Conservation (phyloP, 345 rosid genomes). For the Rhizophora mangle region DNA sequence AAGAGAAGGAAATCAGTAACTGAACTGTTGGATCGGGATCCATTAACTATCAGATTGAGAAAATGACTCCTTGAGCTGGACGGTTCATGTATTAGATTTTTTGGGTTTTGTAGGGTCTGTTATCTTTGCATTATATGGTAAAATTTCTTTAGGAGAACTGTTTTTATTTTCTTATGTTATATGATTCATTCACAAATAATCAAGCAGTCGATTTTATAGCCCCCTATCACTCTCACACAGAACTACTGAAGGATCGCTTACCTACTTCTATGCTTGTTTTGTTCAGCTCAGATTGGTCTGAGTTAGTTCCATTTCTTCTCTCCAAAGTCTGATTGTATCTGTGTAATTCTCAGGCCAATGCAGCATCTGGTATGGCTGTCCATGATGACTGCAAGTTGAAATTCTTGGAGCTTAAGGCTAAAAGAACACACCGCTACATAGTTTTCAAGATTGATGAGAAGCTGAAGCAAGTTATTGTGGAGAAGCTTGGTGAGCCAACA, state of each 20-base stretch:
- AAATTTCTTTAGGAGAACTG: too few relatives aligned
- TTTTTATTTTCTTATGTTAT: too few relatives aligned
- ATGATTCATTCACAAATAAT: too few relatives aligned
- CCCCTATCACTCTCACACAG: too few relatives aligned
- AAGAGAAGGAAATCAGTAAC: too few relatives aligned
- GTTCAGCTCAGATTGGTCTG: not conserved
- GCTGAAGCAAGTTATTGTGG: slow-evolving; percentile 20
- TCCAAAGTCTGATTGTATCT: not conserved
- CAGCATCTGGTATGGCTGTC: slow-evolving; percentile 20
- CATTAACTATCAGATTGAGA: too few relatives aligned
- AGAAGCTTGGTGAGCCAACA: slow-evolving; percentile 19
- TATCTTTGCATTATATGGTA: too few relatives aligned
- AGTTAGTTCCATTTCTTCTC: not conserved
- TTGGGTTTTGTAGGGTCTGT: too few relatives aligned
- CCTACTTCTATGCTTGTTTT: not conserved
- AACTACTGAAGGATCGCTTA: not conserved
- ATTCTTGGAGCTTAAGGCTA: slow-evolving; percentile 22
- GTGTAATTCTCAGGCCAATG: slow-evolving; percentile 13
- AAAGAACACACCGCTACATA: slow-evolving; percentile 15
- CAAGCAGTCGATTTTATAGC: too few relatives aligned
- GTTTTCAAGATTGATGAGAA: slow-evolving; percentile 23
- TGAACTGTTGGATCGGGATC: too few relatives aligned
- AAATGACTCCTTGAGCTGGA: too few relatives aligned
- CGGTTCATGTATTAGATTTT: too few relatives aligned
- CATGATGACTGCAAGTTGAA: slow-evolving; percentile 18